These are phyloP conservation scores for Periconia sp. DNA, from an alignment of 2,329 filamentous ascomycete genomes.

Conservation along the genomic window DNA sequence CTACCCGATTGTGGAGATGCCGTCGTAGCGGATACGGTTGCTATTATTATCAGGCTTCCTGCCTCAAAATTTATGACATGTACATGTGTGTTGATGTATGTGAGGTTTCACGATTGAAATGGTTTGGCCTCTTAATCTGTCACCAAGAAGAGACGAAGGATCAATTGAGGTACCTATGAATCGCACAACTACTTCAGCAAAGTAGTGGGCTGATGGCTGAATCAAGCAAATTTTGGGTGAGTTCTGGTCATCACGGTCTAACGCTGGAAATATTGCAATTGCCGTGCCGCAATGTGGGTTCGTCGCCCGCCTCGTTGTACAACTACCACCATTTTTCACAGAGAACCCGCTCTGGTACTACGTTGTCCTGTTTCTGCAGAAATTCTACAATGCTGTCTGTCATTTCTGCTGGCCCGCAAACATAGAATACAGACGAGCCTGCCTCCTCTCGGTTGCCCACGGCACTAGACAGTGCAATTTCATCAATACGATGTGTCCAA, in stretches of 20 bases:
- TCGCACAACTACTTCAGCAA: too few relatives aligned
- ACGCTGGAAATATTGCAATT: too few relatives aligned
- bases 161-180: too few relatives aligned
- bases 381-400: conserved; percentile 54
- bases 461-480: conserved; percentile 48
- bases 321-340: conserved; percentile 61
- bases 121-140: too few relatives aligned
- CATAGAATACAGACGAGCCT: conserved; percentile 50
- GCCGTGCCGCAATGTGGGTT: neutral
- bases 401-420: conserved; percentile 57
- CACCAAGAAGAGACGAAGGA: too few relatives aligned
- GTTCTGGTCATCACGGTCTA: too few relatives aligned
- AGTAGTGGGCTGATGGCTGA: too few relatives aligned
- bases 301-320: too few relatives aligned
- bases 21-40: neutral
- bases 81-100: too few relatives aligned
- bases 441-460: conserved; percentile 45
- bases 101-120: too few relatives aligned
- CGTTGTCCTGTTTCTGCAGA: conserved; percentile 45
- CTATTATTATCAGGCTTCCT: conserved; percentile 1
- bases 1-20: neutral
- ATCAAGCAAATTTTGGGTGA: too few relatives aligned
- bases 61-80: too few relatives aligned
- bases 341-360: conserved; percentile 48
- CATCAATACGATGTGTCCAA: conserved; percentile 41